These are phyloP conservation scores for Didymella pinodella DNA, from an alignment of 2,329 filamentous ascomycete species.

Conservation along the genomic window DNA sequence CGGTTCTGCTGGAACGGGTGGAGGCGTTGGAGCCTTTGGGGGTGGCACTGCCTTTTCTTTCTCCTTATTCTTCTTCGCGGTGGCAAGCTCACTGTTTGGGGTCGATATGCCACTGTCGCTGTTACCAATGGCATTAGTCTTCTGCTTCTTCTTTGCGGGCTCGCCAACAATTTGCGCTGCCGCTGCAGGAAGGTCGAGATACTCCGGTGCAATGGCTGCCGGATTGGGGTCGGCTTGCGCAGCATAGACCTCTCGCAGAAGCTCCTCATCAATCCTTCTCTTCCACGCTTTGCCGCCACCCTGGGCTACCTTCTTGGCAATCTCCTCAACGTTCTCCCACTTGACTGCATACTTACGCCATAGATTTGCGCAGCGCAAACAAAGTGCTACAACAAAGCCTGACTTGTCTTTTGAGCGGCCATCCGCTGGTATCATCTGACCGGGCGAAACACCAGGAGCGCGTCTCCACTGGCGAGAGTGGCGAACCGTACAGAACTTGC, in stretches of 20 bases:
- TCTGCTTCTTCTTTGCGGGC: conserved; percentile 68
- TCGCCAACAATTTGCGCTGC: conserved; percentile 51
- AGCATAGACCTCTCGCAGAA: conserved; percentile 71
- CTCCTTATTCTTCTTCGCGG: conserved; percentile 51
- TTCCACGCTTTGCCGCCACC: conserved; percentile 85
- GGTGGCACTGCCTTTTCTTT: conserved; percentile 57
- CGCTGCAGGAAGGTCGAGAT: conserved; percentile 35
- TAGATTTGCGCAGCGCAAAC: conserved; percentile 86
- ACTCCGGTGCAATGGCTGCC: conserved; percentile 39
- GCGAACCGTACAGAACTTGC: conserved; percentile 88
- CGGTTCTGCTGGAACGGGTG: conserved; percentile 76
- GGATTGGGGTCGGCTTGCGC: conserved; percentile 44
- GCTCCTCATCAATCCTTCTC: conserved; percentile 88
- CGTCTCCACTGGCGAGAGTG: conserved; percentile 89
- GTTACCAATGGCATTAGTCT: conserved; percentile 53
- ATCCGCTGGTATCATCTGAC: conserved; percentile 72
- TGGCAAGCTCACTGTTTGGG: conserved; percentile 52
- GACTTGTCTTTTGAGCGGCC: conserved; percentile 81
- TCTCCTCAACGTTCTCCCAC: conserved; percentile 92
- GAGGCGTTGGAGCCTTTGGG: conserved; percentile 59
- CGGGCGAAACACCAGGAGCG: conserved; percentile 78
- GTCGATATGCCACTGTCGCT: conserved; percentile 59
- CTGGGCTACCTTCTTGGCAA: conserved; percentile 84
- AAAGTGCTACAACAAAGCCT: conserved; percentile 79
- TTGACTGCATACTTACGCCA: conserved; percentile 97